These are phyloP conservation scores for Areca catechu DNA, from an alignment of 176 grass and related monocot species.

Conservation along the genomic window DNA sequence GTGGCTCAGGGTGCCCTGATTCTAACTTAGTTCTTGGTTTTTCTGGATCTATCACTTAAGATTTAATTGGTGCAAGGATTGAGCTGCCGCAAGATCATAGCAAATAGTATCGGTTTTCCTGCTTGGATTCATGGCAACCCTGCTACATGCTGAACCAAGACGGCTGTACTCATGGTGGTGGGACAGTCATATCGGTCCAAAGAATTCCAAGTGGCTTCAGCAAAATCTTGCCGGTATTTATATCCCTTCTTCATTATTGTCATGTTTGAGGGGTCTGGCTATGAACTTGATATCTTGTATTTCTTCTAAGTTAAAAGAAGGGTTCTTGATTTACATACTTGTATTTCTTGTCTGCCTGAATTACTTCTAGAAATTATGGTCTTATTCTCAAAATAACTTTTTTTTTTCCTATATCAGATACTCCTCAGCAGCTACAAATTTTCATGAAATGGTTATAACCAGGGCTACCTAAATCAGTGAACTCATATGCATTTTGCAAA, in stretches of 20 bases:
- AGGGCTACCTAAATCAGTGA: no score
- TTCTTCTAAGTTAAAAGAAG: no score
- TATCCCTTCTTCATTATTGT: constrained; percentile 8
- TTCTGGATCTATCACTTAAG: constrained; percentile 1
- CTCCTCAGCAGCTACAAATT: no score
- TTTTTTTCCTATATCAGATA: no score
- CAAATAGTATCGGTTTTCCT: constrained; percentile 1
- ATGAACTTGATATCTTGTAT: no score
- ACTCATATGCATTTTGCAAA: no score
- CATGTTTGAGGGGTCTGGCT: background rate
- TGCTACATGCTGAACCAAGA: constrained; percentile 11
- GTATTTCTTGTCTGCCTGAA: no score
- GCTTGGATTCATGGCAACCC: constrained; percentile 25
- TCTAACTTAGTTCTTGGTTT: background rate
- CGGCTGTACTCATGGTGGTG: constrained; percentile 5
- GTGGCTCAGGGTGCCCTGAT: background rate
- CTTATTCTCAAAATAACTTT: no score
- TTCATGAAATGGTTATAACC: no score
- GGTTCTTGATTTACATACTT: no score
- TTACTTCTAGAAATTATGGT: no score
- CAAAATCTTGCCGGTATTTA: constrained; percentile 62
- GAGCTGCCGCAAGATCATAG: background rate
- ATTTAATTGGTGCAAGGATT: background rate
- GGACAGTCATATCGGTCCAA: constrained; percentile 4
- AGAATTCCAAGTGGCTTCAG: constrained; percentile 4